Percentiles rank a stretch among this genome's conserved stretches.
Conservation (phyloP, 2,329 filamentous ascomycete species). For the Parafenestella ontariensis region DNA sequence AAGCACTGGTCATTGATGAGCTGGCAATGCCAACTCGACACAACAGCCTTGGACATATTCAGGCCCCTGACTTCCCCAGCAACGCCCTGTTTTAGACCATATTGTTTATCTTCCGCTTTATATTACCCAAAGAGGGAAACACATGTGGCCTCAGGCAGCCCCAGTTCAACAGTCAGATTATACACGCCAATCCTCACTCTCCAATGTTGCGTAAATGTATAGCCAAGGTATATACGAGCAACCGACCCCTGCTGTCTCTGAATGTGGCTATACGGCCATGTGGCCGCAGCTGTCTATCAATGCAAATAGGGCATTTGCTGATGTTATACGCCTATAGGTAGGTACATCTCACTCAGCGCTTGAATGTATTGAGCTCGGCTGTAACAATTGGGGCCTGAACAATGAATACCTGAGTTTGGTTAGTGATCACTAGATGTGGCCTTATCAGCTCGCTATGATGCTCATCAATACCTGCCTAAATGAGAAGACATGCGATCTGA, state of each 20-base stretch:
- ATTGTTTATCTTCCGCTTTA: neutral
- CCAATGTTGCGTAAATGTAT: too few species aligned
- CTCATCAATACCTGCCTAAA: neutral
- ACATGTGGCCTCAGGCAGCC: slow-evolving; percentile 10
- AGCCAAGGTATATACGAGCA: neutral
- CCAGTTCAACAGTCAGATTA: slow-evolving; percentile 4
- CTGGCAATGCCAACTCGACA: slow-evolving; percentile 13
- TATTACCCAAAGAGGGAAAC: slow-evolving; percentile 17
- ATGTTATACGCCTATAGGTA: slow-evolving; percentile 6
- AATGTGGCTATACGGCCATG: slow-evolving; percentile 3
- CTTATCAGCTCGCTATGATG: neutral
- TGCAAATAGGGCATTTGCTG: slow-evolving; percentile 2
- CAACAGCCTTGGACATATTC: neutral
- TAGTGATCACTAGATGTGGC: slow-evolving; percentile 5
- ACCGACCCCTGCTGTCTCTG: neutral
- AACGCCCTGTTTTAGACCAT: slow-evolving; percentile 7
- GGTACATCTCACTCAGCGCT: slow-evolving; percentile 7
- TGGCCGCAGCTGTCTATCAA: neutral
- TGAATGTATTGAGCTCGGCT: neutral
- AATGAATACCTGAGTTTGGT: neutral
- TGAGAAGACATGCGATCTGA: too few species aligned
- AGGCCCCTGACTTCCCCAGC: slow-evolving; percentile 4
- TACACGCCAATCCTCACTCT: too few species aligned
- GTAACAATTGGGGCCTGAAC: neutral
- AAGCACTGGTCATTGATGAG: slow-evolving; percentile 12